Evolutionary conservation across 345 rosid species (phyloP).

Genomic region (Moricandia moricandioides): DNA sequence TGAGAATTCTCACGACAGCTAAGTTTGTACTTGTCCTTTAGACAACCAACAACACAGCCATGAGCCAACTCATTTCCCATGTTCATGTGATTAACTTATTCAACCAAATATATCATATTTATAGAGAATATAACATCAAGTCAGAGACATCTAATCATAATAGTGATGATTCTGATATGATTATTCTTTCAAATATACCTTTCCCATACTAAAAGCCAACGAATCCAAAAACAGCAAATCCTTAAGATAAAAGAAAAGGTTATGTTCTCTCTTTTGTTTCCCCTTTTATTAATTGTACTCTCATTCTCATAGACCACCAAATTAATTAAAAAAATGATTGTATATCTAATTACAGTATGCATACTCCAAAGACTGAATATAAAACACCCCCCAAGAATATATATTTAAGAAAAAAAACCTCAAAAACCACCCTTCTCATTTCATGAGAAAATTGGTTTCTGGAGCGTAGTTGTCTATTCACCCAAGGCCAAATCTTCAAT

Average conservation of each 20-base stretch:
- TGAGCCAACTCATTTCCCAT: constrained; percentile 18
- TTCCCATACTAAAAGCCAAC: constrained; percentile 19
- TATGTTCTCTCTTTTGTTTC: neutral
- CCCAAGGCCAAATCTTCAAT: constrained; percentile 19
- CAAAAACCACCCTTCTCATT: constrained; percentile 9
- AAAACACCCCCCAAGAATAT: constrained; percentile 23
- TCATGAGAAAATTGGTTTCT: constrained; percentile 6
- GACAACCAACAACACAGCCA: neutral
- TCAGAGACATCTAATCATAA: constrained; percentile 1
- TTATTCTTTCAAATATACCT: constrained; percentile 25
- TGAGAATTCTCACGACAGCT: constrained; percentile 19
- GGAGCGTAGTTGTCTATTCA: constrained; percentile 13
- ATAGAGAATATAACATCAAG: neutral
- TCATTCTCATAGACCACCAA: constrained; percentile 31
- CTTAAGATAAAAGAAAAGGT: constrained; percentile 23
- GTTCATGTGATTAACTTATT: constrained; percentile 14
- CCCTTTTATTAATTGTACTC: constrained; percentile 21
- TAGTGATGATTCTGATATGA: neutral
- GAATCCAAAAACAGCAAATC: neutral
- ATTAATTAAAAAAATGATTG: constrained; percentile 36
- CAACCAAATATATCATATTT: constrained; percentile 1
- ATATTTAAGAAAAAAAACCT: constrained; percentile 4
- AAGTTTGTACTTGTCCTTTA: constrained; percentile 20
- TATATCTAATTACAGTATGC: constrained; percentile 38
- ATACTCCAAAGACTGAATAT: constrained; percentile 18